Evolutionary conservation across 257 asterid genomes (phyloP).

Genomic region (Solanum pinnatisectum): DNA sequence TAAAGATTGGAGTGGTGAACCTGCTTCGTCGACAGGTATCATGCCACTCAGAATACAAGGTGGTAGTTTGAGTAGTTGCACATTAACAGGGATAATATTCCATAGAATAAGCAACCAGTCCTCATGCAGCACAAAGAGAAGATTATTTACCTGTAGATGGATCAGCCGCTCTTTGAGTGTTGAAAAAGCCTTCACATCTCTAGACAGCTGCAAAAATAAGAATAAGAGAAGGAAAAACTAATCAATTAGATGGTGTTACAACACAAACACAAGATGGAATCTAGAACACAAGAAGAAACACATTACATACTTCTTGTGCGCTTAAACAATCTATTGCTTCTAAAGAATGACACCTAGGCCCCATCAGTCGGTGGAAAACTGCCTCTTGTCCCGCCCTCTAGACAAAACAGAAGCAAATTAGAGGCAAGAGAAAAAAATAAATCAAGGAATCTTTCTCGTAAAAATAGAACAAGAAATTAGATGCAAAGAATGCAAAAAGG

Average conservation of each 20-base stretch:
- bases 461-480: neutral
- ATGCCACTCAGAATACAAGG: neutral
- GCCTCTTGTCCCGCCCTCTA: constrained; percentile 44
- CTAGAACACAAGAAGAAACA: constrained; percentile 2
- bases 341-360: constrained; percentile 63
- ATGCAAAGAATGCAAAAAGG: neutral
- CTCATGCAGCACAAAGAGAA: constrained; percentile 3
- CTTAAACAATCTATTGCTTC: constrained; percentile 47
- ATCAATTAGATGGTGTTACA: neutral
- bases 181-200: constrained; percentile 36
- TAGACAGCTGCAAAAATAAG: constrained; percentile 35
- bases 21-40: neutral
- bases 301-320: constrained; percentile 34
- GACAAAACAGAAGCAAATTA: constrained; percentile 7
- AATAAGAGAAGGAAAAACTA: constrained; percentile 4
- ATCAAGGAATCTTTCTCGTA: neutral
- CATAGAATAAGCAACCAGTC: neutral
- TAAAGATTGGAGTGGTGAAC: neutral
- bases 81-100: neutral
- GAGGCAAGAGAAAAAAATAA: neutral
- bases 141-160: constrained; percentile 48
- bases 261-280: neutral
- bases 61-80: neutral
- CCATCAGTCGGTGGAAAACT: constrained; percentile 70
- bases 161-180: constrained; percentile 68